Percentiles rank a stretch among this genome's conserved stretches.
Conservation (phyloP, 1,284 basidiomycete species). For the Leccinum proliferum region DNA sequence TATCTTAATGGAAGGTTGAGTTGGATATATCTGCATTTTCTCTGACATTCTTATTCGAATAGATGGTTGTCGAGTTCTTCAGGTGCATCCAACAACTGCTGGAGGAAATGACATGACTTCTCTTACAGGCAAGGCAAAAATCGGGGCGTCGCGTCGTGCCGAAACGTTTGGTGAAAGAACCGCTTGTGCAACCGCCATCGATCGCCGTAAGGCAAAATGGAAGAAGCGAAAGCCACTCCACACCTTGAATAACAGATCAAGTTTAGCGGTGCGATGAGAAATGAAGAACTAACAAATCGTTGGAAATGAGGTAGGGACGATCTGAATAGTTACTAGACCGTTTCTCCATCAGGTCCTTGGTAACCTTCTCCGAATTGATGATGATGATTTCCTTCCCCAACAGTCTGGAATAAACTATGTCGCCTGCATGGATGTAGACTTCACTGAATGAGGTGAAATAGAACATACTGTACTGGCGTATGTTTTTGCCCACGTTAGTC, state of each 20-base stretch:
- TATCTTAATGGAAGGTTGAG: not conserved
- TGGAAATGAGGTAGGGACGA: not conserved
- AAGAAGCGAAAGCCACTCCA: constrained; percentile 4
- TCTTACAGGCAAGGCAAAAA: constrained; percentile 9
- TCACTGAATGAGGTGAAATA: not conserved
- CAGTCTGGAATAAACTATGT: constrained; percentile 2
- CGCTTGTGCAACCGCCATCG: not conserved
- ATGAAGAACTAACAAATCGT: not conserved
- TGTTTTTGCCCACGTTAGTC: not conserved
- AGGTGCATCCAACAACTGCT: not conserved
- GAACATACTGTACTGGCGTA: not conserved
- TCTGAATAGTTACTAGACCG: constrained; percentile 8
- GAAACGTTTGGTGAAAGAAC: constrained; percentile 1
- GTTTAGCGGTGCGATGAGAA: not conserved
- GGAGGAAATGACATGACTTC: constrained; percentile 12
- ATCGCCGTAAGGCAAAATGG: not conserved
- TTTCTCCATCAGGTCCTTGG: constrained; percentile 14
- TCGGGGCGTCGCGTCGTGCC: not conserved
- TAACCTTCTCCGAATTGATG: constrained; percentile 17
- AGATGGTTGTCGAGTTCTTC: constrained; percentile 9
- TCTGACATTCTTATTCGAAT: constrained; percentile 8
- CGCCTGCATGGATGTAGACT: not conserved
- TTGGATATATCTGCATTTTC: not conserved
- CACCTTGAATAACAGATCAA: not conserved
- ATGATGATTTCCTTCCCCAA: constrained; percentile 17